Conservation (phyloP, 768 basidiomycete genomes). For the Suillus lakei region DNA sequence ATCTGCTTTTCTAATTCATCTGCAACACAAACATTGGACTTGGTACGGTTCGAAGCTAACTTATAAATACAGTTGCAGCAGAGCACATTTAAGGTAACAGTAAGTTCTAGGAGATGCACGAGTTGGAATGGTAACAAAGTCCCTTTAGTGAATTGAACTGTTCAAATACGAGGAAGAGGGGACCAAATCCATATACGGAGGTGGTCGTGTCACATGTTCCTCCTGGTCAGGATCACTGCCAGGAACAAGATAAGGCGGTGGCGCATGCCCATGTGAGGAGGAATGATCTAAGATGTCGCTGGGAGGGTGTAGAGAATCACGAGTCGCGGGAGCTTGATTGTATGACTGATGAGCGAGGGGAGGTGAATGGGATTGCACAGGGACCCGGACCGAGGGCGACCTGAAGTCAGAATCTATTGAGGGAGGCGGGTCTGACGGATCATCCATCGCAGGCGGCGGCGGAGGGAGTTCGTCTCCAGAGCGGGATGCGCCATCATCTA, state of each 20-base stretch:
- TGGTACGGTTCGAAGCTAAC: constrained; percentile 1
- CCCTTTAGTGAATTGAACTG: not conserved
- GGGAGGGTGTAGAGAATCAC: constrained; percentile 38
- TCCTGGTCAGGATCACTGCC: constrained; percentile 48
- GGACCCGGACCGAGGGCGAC: constrained; percentile 31
- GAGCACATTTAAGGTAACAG: not conserved
- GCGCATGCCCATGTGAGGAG: constrained; percentile 61
- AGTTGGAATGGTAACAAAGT: not conserved
- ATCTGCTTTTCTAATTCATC: constrained; percentile 33
- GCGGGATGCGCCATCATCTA: constrained; percentile 38
- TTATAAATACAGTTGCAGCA: constrained; percentile 13
- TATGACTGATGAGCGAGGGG: constrained; percentile 39
- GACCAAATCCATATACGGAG: constrained; percentile 64
- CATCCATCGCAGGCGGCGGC: constrained; percentile 83
- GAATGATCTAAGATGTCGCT: constrained; percentile 37
- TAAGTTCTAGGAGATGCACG: not conserved
- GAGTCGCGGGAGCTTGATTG: constrained; percentile 31
- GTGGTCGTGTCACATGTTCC: constrained; percentile 60
- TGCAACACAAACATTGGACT: constrained; percentile 19
- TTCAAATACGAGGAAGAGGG: constrained; percentile 20
- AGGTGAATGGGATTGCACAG: constrained; percentile 23
- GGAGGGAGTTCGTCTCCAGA: constrained; percentile 61
- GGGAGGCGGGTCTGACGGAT: constrained; percentile 87
- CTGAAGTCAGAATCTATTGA: constrained; percentile 84
- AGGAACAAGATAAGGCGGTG: constrained; percentile 77